Evolutionary conservation across 495 filamentous ascomycete species (phyloP).

Genomic region (Penicillium cataractarum): DNA sequence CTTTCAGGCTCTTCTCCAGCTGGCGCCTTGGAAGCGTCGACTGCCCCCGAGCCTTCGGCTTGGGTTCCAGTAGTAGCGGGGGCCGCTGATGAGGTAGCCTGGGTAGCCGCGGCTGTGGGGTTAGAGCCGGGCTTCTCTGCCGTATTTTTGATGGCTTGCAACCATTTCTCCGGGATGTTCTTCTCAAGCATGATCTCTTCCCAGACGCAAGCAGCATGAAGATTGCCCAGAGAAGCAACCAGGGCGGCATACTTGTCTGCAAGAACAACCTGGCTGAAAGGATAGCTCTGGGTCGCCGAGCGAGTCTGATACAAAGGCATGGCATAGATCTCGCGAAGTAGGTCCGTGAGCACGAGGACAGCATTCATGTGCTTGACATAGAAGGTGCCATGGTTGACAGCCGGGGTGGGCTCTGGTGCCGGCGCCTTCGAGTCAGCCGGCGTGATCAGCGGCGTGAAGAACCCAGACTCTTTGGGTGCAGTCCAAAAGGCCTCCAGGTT

Average conservation of each 20-base stretch:
- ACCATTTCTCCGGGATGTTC: conserved; percentile 66
- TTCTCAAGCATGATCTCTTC: conserved; percentile 79
- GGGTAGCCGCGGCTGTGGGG: conserved; percentile 41
- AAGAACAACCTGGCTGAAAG: conserved; percentile 74
- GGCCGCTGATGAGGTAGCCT: not conserved
- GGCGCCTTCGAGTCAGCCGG: conserved; percentile 30
- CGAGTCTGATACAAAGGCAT: conserved; percentile 63
- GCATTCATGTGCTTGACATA: conserved; percentile 77
- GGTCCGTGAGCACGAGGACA: conserved; percentile 71
- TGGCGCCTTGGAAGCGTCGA: conserved; percentile 26
- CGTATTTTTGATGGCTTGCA: conserved; percentile 61
- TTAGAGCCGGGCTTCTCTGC: conserved; percentile 50
- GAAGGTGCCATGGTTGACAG: conserved; percentile 64
- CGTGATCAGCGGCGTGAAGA: conserved; percentile 67
- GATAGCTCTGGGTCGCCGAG: conserved; percentile 52
- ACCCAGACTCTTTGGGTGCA: conserved; percentile 52
- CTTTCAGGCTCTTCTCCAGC: conserved; percentile 43
- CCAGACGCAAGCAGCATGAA: conserved; percentile 77
- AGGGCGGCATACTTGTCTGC: conserved; percentile 75
- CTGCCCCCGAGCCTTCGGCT: conserved; percentile 23
- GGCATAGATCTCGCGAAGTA: conserved; percentile 74
- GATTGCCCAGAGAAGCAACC: conserved; percentile 69
- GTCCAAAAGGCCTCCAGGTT: conserved; percentile 66
- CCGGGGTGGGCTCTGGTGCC: conserved; percentile 20
- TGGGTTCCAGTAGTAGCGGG: conserved; percentile 20